These are phyloP conservation scores for Cercospora sojina DNA, from an alignment of 2,329 filamentous ascomycete genomes.

Conservation along the genomic window DNA sequence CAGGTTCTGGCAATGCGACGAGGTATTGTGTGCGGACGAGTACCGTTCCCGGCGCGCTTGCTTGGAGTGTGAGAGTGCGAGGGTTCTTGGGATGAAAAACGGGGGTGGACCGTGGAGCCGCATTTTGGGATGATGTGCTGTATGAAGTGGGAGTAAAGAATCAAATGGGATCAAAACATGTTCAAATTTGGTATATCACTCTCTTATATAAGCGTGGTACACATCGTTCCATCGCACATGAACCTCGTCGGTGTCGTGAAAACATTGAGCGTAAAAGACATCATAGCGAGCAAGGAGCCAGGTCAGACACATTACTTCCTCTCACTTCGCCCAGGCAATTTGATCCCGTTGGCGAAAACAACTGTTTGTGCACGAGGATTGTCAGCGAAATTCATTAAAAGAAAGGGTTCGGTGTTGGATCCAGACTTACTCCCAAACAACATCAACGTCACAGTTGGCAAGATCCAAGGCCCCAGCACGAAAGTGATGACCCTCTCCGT, in stretches of 20 bases:
- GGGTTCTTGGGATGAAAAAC: neutral
- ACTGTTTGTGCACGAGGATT: neutral
- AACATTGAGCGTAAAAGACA: neutral
- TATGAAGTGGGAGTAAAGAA: neutral
- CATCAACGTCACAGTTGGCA: conserved; percentile 19
- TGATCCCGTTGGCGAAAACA: conserved; percentile 1
- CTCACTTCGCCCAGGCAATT: neutral
- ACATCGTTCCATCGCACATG: neutral
- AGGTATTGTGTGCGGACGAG: neutral
- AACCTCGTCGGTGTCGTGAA: neutral
- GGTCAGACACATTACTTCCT: neutral
- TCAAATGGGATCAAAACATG: neutral
- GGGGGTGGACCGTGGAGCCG: neutral
- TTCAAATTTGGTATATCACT: neutral
- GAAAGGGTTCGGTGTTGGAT: too few species aligned
- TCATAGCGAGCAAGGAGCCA: neutral
- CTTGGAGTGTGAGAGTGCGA: conserved; percentile 1
- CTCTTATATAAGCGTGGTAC: neutral
- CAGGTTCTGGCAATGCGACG: neutral
- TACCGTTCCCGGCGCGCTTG: neutral
- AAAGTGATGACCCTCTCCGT: neutral
- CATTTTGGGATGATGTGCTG: neutral
- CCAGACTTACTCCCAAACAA: conserved; percentile 5
- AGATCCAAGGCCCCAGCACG: conserved; percentile 14
- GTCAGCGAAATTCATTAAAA: neutral